These are phyloP conservation scores for Sextonia rubra DNA, from an alignment of 164 flowering plant genomes.

Conservation along the genomic window DNA sequence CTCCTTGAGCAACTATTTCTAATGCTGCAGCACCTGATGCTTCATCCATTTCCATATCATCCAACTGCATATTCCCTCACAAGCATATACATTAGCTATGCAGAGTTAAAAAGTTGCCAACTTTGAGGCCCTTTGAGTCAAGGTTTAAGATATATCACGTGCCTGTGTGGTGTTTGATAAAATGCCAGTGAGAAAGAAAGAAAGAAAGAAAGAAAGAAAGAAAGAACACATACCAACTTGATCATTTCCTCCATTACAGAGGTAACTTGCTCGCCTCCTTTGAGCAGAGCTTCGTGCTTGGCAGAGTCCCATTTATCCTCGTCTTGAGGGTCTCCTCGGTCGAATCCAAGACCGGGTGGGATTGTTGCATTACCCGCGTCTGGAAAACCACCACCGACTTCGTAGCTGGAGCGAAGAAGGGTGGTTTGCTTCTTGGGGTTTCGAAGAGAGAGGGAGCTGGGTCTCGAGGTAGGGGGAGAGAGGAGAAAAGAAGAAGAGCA, in stretches of 20 bases:
- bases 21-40: conserved; percentile 80
- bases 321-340: background rate
- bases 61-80: conserved; percentile 42
- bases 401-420: conserved; percentile 16
- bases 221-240: conserved; percentile 45
- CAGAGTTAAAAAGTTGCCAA: background rate
- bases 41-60: conserved; percentile 89
- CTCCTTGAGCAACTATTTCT: conserved; percentile 91
- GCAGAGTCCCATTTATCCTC: conserved; percentile 31
- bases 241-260: conserved; percentile 87
- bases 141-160: background rate
- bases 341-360: conserved; percentile 1
- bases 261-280: conserved; percentile 93
- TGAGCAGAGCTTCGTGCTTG: conserved; percentile 67
- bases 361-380: conserved; percentile 9
- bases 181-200: background rate
- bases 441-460: conserved; percentile 2
- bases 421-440: conserved; percentile 6
- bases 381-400: conserved; percentile 30
- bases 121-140: background rate
- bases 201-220: background rate
- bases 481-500: background rate
- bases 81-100: background rate
- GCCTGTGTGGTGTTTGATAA: background rate
- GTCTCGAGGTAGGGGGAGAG: background rate